These are phyloP conservation scores for Vitis hybrid DNA, from an alignment of 177 flowering plant species.

Conservation along the genomic window DNA sequence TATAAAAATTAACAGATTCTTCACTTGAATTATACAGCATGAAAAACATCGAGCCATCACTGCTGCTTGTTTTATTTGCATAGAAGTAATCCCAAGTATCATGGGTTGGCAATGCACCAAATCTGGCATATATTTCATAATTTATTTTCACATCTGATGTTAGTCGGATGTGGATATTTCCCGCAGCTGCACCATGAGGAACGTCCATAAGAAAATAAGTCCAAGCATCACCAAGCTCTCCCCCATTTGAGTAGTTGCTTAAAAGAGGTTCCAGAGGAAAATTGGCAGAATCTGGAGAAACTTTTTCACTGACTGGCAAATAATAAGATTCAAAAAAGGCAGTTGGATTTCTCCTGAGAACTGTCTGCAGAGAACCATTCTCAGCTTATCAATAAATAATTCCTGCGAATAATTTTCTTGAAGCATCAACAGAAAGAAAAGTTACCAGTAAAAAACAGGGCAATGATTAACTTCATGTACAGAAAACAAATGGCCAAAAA, in stretches of 20 bases:
- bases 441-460: neutral
- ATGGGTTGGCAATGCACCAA: slow-evolving; percentile 75
- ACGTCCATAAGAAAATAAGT: slow-evolving; percentile 77
- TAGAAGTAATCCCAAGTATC: slow-evolving; percentile 73
- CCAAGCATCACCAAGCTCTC: slow-evolving; percentile 47
- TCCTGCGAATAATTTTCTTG: slow-evolving; percentile 20
- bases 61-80: slow-evolving; percentile 54
- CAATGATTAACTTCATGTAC: neutral
- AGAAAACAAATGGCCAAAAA: neutral
- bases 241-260: slow-evolving; percentile 53
- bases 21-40: slow-evolving; percentile 59
- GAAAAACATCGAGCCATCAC: slow-evolving; percentile 63
- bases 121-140: slow-evolving; percentile 72
- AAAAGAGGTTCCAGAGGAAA: slow-evolving; percentile 70
- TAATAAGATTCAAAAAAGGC: slow-evolving; percentile 64
- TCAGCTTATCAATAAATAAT: slow-evolving; percentile 32
- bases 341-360: slow-evolving; percentile 44
- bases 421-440: slow-evolving; percentile 23
- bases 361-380: slow-evolving; percentile 71
- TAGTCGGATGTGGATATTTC: slow-evolving; percentile 62
- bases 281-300: slow-evolving; percentile 33
- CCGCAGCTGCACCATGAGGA: slow-evolving; percentile 88
- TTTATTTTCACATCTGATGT: slow-evolving; percentile 41
- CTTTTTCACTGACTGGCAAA: slow-evolving; percentile 48
- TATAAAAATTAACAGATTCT: slow-evolving; percentile 53